A percentile compares a stretch with the other conserved stretches of the same genome.
Evolutionary conservation across 306 rosid genomes (phyloP).

Genomic region (Geum urbanum): DNA sequence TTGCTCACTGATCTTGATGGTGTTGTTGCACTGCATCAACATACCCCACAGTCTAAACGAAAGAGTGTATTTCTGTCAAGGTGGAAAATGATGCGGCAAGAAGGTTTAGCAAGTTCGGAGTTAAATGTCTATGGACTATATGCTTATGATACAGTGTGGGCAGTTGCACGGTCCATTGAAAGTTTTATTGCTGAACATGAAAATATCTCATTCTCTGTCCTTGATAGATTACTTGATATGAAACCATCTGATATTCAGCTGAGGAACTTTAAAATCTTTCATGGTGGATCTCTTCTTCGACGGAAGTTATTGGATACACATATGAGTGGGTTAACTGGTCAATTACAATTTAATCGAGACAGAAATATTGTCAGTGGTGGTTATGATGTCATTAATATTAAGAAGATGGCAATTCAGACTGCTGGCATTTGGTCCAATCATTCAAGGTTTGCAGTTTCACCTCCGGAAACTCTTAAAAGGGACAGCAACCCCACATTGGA

Average conservation of each 20-base stretch:
- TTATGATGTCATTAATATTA: slow-evolving; percentile 74
- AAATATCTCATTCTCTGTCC: slow-evolving; percentile 51
- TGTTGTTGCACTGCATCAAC: slow-evolving; percentile 74
- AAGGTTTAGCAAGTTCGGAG: slow-evolving; percentile 38
- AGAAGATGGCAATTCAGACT: slow-evolving; percentile 32
- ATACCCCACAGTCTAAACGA: slow-evolving; percentile 53
- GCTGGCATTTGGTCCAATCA: slow-evolving; percentile 77
- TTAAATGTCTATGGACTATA: slow-evolving; percentile 60
- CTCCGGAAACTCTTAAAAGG: slow-evolving; percentile 44
- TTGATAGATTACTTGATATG: slow-evolving; percentile 26
- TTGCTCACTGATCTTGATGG: slow-evolving; percentile 57
- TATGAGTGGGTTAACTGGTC: slow-evolving; percentile 79
- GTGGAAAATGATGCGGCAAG: slow-evolving; percentile 51
- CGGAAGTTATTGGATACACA: slow-evolving; percentile 45
- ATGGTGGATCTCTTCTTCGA: slow-evolving; percentile 59
- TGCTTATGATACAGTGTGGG: slow-evolving; percentile 85
- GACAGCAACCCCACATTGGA: slow-evolving; percentile 25
- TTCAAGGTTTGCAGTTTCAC: slow-evolving; percentile 65
- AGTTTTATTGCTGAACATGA: slow-evolving; percentile 38
- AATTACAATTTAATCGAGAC: slow-evolving; percentile 44
- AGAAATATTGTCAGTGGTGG: slow-evolving; percentile 52
- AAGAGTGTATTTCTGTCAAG: slow-evolving; percentile 48
- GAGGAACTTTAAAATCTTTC: slow-evolving; percentile 61
- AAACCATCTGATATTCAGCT: slow-evolving; percentile 43
- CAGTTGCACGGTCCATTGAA: slow-evolving; percentile 63